Conservation (phyloP, 1,284 basidiomycete species). For the Melampsora occidentalis region DNA sequence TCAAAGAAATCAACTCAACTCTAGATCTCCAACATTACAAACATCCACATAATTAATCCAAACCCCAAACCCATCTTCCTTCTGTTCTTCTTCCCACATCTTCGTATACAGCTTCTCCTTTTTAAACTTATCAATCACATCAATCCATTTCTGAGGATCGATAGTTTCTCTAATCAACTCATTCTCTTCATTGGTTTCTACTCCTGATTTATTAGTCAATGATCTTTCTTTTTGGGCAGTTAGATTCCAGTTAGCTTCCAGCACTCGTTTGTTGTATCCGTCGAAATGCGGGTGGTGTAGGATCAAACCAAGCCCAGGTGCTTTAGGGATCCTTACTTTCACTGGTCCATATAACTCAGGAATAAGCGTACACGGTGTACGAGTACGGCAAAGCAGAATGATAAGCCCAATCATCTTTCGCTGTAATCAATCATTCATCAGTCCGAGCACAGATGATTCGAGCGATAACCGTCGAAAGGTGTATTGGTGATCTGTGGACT, state of each 20-base stretch:
- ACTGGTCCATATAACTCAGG: conserved; percentile 63
- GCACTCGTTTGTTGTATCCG: conserved; percentile 70
- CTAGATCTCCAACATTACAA: conserved; percentile 25
- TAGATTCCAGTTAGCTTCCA: conserved; percentile 60
- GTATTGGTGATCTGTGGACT: conserved; percentile 46
- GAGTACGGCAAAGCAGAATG: conserved; percentile 72
- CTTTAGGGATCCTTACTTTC: conserved; percentile 87
- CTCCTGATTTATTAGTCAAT: too few species aligned
- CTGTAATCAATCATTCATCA: conserved; percentile 56
- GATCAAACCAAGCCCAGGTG: conserved; percentile 90
- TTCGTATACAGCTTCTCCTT: neutral
- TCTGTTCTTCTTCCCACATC: conserved; percentile 4
- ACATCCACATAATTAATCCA: conserved; percentile 43
- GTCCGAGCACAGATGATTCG: neutral
- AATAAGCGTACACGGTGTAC: conserved; percentile 70
- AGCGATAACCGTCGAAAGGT: conserved; percentile 45
- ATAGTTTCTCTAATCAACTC: conserved; percentile 22
- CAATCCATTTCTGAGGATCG: conserved; percentile 16
- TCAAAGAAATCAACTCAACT: conserved; percentile 12
- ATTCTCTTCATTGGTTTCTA: conserved; percentile 3
- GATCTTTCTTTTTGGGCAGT: conserved; percentile 29
- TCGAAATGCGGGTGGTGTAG: conserved; percentile 87
- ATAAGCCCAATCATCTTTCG: conserved; percentile 95
- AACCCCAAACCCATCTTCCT: conserved; percentile 25
- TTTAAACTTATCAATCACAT: conserved; percentile 30